Evolutionary conservation across 148 eudicot genomes (phyloP).

Genomic region (Agrostemma githago): DNA sequence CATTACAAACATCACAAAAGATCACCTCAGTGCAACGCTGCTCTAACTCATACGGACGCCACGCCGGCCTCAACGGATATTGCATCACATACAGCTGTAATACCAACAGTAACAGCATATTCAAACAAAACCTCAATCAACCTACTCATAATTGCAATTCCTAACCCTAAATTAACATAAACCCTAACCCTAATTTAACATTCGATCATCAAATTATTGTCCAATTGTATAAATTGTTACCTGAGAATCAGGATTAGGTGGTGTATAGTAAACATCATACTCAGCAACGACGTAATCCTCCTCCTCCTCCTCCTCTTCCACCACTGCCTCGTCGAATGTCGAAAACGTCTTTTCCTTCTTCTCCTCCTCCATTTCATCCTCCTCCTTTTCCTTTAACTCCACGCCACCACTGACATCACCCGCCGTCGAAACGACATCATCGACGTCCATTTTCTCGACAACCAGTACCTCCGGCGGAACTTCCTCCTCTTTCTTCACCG

Average conservation of each 20-base stretch:
- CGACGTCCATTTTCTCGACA: constrained; percentile 17
- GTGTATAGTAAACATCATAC: constrained; percentile 35
- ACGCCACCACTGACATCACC: background rate
- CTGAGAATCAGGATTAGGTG: constrained; percentile 22
- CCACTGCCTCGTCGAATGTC: background rate
- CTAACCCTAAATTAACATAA: background rate
- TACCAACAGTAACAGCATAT: constrained; percentile 10
- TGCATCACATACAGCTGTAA: constrained; percentile 66
- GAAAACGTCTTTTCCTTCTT: background rate
- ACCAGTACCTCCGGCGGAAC: background rate
- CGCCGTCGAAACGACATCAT: background rate
- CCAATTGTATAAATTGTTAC: background rate
- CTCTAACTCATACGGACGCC: constrained; percentile 95
- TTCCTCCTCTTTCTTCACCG: constrained; percentile 22
- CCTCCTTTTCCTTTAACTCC: constrained; percentile 20
- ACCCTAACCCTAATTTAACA: background rate
- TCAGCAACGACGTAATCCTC: constrained; percentile 36
- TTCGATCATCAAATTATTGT: background rate
- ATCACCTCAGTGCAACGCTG: constrained; percentile 65
- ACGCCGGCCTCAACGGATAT: constrained; percentile 71
- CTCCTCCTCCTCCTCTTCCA: constrained; percentile 24
- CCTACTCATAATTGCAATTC: background rate
- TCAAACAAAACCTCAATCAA: constrained; percentile 3
- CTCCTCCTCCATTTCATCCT: constrained; percentile 6
- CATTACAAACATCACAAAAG: background rate